Conservation (phyloP, 768 basidiomycete genomes). For the Coprinopsis cinerea region DNA sequence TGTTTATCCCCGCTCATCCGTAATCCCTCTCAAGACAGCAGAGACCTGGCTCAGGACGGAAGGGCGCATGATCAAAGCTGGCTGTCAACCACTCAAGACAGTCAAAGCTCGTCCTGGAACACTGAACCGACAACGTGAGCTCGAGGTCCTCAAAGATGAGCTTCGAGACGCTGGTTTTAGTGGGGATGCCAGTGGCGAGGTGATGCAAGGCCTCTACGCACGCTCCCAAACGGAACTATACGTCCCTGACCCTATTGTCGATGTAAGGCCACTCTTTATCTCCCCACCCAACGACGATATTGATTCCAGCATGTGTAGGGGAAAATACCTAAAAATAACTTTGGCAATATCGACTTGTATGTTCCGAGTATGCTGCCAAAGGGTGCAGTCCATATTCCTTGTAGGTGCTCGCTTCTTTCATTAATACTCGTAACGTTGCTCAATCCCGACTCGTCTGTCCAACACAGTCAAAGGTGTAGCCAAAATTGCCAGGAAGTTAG, state of each 20-base stretch:
- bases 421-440: background rate
- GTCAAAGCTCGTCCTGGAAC: constrained; percentile 84
- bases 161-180: constrained; percentile 34
- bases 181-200: constrained; percentile 35
- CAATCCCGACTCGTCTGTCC: constrained; percentile 2
- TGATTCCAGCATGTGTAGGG: constrained; percentile 49
- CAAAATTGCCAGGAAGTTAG: constrained; percentile 83
- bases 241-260: constrained; percentile 69
- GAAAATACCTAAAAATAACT: constrained; percentile 88
- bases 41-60: constrained; percentile 91
- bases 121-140: constrained; percentile 66
- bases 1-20: constrained; percentile 81
- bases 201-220: constrained; percentile 86
- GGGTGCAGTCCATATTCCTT: constrained; percentile 86
- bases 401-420: constrained; percentile 41
- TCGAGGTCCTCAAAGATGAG: constrained; percentile 41
- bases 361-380: constrained; percentile 90
- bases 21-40: constrained; percentile 81
- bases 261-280: constrained; percentile 46
- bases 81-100: constrained; percentile 84
- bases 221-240: constrained; percentile 80
- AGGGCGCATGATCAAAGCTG: constrained; percentile 66
- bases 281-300: constrained; percentile 1
- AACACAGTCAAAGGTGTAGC: constrained; percentile 72
- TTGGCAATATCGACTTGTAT: constrained; percentile 96